Evolutionary conservation across 2,329 filamentous ascomycete species (phyloP).

Genomic region (Trichoderma breve): DNA sequence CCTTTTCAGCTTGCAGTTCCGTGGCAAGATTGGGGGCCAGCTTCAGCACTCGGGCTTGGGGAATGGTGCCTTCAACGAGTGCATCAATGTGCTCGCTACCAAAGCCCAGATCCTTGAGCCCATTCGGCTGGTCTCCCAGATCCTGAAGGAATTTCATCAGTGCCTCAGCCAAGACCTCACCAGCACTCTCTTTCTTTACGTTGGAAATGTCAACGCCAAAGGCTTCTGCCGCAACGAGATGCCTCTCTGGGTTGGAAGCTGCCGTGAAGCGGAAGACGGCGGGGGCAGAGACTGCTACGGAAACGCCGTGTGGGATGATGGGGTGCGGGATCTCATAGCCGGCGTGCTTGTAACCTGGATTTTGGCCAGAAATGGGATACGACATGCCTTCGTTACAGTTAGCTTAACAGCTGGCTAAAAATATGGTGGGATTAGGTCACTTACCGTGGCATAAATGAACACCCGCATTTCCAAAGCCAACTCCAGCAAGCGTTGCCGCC

Average conservation of each 20-base stretch:
- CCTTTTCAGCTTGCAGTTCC: conserved; percentile 67
- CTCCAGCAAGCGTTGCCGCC: conserved; percentile 87
- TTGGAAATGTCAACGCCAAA: conserved; percentile 89
- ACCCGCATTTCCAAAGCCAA: conserved; percentile 96
- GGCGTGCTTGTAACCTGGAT: conserved; percentile 79
- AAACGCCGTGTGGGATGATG: conserved; percentile 94
- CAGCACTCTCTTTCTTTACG: conserved; percentile 85
- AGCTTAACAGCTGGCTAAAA: background rate
- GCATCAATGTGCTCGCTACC: conserved; percentile 69
- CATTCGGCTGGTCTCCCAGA: conserved; percentile 86
- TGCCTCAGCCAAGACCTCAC: conserved; percentile 82
- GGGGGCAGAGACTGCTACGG: conserved; percentile 88
- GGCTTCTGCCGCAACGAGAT: conserved; percentile 81
- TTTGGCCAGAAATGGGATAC: conserved; percentile 94
- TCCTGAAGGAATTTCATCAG: conserved; percentile 75
- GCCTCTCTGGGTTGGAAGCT: conserved; percentile 86
- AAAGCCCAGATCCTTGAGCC: conserved; percentile 82
- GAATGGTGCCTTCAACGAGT: conserved; percentile 91
- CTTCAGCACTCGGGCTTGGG: conserved; percentile 87
- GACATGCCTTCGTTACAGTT: conserved; percentile 68
- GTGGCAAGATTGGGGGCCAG: conserved; percentile 77
- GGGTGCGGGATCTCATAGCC: conserved; percentile 77
- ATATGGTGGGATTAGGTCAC: conserved; percentile 25
- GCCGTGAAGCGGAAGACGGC: conserved; percentile 93
- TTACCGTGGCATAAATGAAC: conserved; percentile 72